Base-by-base conservation (phyloP, 495 filamentous ascomycete species). In the Penicillium robsamsonii region DNA sequence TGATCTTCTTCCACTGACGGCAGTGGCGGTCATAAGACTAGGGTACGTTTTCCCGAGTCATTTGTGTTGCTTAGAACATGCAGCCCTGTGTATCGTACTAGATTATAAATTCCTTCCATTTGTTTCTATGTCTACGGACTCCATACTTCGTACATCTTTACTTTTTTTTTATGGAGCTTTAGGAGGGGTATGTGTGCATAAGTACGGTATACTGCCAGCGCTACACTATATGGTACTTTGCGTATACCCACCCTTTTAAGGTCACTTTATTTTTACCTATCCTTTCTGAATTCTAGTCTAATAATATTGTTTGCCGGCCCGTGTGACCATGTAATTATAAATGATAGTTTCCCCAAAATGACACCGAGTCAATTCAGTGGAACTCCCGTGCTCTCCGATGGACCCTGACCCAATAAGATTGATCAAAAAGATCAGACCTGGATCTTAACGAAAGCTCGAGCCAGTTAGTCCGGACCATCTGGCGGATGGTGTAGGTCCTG, bases 1-100 rank as follows among this genome's bases (percentile, higher is more conserved):
- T 61, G 63, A 66, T 66, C 63, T 63, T 61, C 59, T 49, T 57
- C 40, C 53, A 53, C 56, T 64, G 64, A 64, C 64, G 64, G 64
- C 64, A 67, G 64, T 67, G 64, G 64, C 64, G 61, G 61, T 50
- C 54, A 38, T 41, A 18, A 20, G 46, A 62, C 58, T 47, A 46
- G 56, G 59, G 55, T 56, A 41, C 53, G 37, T 41, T 46, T 38
- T 40, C 50, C 61, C 55, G 46, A 44, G 58, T 35, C 11, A 33
- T 33, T 38, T 38, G 6, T 38, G 22, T 22, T 22, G 8, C 35
- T 38, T 38, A 5, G 5, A n/a, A n/a, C 50, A 17, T 31, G 50
- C 27, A 52, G 50, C n/a, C n/a, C n/a, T n/a, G n/a, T 40, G 40
- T 31, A 22, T 49, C 24, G 31, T 37, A 13, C 43, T 46, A 8